Percentiles rank a stretch among this genome's conserved stretches.
These are phyloP conservation scores for Scytalidium lignicola DNA, from an alignment of 2,329 filamentous ascomycete genomes.

Conservation along the genomic window DNA sequence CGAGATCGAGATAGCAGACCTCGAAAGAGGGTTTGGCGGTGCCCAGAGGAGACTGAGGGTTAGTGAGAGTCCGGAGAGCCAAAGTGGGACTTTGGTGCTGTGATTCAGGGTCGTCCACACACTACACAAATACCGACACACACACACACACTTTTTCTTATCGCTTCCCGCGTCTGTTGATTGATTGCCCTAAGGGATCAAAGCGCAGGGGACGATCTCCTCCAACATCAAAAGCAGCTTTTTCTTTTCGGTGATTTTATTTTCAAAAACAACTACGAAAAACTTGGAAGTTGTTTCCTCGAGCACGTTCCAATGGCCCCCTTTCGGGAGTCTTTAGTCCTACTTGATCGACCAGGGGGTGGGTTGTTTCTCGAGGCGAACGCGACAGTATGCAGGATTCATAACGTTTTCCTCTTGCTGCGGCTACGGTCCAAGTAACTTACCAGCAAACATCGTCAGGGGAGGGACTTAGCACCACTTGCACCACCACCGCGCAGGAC, in stretches of 20 bases:
- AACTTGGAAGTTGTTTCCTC: neutral
- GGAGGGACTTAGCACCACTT: no score
- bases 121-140: neutral
- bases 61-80: neutral
- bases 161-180: neutral
- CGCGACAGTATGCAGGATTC: neutral
- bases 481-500: neutral
- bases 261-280: neutral
- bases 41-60: neutral
- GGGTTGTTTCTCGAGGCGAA: neutral
- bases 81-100: neutral
- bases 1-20: neutral
- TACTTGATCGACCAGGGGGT: neutral
- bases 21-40: neutral
- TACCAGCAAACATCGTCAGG: no score
- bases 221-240: no score
- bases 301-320: neutral
- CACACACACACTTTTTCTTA: neutral
- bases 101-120: neutral
- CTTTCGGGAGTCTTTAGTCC: neutral
- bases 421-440: neutral
- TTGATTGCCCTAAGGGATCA: no score
- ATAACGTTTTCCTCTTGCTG: neutral
- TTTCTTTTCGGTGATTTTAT: neutral
- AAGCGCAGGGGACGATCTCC: no score